Conservation (phyloP, 371 early-diverging fungal genomes). For the Caulochytrium protostelioides region DNA sequence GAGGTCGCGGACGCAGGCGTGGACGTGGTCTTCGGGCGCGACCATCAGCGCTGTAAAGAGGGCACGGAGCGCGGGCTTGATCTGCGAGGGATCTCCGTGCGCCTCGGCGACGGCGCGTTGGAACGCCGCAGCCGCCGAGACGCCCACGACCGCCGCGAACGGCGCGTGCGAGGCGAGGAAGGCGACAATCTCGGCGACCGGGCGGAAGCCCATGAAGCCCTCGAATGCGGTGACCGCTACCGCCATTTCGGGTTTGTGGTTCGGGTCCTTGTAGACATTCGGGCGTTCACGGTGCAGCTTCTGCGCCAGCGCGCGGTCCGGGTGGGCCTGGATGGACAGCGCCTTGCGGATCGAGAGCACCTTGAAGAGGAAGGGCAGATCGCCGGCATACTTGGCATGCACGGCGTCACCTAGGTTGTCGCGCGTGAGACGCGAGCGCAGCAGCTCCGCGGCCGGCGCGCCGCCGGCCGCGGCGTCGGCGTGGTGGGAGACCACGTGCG, state of each 20-base stretch:
- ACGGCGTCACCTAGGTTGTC: constrained; percentile 17
- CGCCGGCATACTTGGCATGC: constrained; percentile 35
- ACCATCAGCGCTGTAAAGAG: constrained; percentile 54
- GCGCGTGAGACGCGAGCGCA: constrained; percentile 31
- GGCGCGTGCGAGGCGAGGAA: constrained; percentile 51
- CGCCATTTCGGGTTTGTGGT: constrained; percentile 95
- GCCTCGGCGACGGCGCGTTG: constrained; percentile 3
- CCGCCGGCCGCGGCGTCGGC: constrained; percentile 13
- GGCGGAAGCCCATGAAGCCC: constrained; percentile 85
- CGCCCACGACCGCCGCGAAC: constrained; percentile 41
- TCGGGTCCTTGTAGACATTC: constrained; percentile 64
- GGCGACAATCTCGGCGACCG: constrained; percentile 48
- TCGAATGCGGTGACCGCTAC: constrained; percentile 85
- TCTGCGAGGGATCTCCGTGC: constrained; percentile 10
- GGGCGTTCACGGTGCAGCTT: constrained; percentile 48
- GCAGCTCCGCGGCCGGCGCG: constrained; percentile 13
- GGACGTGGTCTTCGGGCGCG: constrained; percentile 24
- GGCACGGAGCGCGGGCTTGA: constrained; percentile 33
- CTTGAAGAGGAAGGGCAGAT: constrained; percentile 91
- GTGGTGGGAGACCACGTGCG: too few species aligned
- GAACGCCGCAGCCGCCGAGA: constrained; percentile 15
- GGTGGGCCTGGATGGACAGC: constrained; percentile 94
- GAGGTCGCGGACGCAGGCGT: constrained; percentile 23
- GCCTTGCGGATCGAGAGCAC: constrained; percentile 83
- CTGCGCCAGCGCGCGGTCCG: constrained; percentile 67